Conservation (phyloP, 352 stramenopile species). For the Phytophthora sp. region DNA sequence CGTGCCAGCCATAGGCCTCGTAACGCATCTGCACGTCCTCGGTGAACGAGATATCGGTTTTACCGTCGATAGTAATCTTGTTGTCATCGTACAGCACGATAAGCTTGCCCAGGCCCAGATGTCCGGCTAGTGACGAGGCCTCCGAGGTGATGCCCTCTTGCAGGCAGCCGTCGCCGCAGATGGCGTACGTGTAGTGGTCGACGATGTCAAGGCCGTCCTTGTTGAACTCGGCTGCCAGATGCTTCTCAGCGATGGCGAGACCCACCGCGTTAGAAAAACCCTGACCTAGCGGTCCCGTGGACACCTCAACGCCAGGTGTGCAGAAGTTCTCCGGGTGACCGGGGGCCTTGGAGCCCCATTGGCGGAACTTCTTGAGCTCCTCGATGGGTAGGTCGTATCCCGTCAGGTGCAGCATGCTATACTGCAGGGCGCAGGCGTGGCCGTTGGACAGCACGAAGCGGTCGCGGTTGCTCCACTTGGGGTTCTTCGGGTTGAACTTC, state of each 20-base stretch:
- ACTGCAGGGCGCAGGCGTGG: constrained; percentile 98
- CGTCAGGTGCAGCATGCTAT: constrained; percentile 98
- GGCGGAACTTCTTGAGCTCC: constrained; percentile 98
- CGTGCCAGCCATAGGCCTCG: constrained; percentile 98
- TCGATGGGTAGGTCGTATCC: constrained; percentile 96
- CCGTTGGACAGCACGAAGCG: constrained; percentile 99
- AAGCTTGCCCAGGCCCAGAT: constrained; percentile 98
- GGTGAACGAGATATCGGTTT: constrained; percentile 96
- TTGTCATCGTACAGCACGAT: constrained; percentile 99
- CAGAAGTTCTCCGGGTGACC: constrained; percentile 98
- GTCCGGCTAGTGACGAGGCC: constrained; percentile 95
- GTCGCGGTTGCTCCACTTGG: constrained; percentile 95
- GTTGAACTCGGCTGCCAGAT: constrained; percentile 99
- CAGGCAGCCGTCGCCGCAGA: constrained; percentile 99
- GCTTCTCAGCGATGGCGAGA: constrained; percentile 97
- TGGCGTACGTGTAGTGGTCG: constrained; percentile 99
- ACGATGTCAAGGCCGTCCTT: constrained; percentile 94
- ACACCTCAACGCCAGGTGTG: constrained; percentile 96
- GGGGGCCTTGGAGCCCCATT: constrained; percentile 95
- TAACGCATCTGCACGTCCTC: constrained; percentile 98
- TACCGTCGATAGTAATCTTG: constrained; percentile 99
- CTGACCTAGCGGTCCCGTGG: constrained; percentile 96
- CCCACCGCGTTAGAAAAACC: constrained; percentile 98
- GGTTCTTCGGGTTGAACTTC: constrained; percentile 89
- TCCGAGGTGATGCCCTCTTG: constrained; percentile 98